A percentile compares a stretch with the other conserved stretches of the same genome.
phyloP scores from a whole-genome alignment of 768 basidiomycete species.

The Lactarius deliciosus region DNA sequence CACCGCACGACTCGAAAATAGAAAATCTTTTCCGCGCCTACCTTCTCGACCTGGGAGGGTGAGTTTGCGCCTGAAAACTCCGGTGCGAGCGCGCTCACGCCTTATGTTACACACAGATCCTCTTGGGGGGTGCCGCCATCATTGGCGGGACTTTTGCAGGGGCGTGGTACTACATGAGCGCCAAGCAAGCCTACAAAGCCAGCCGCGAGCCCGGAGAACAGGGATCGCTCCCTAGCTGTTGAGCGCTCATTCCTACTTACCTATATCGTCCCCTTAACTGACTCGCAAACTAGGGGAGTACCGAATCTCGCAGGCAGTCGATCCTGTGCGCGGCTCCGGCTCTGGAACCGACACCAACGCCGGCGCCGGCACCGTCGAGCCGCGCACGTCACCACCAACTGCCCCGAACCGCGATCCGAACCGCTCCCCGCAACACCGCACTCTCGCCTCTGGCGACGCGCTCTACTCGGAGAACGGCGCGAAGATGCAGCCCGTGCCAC shows the following conservation, averaged over 20 bases:
- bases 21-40: background rate
- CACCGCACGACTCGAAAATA: background rate
- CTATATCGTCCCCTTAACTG: background rate
- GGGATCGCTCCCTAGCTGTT: constrained; percentile 25
- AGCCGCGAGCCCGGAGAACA: constrained; percentile 22
- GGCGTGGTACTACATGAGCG: constrained; percentile 21
- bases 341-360: background rate
- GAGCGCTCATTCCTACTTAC: background rate
- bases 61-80: background rate
- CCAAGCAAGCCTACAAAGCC: constrained; percentile 22
- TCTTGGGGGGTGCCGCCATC: constrained; percentile 21
- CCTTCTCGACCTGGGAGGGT: constrained; percentile 15
- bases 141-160: constrained; percentile 17
- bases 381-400: background rate
- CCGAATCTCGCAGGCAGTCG: constrained; percentile 16
- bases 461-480: constrained; percentile 14
- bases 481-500: constrained; percentile 16
- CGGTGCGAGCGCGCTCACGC: background rate
- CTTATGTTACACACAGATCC: constrained; percentile 3
- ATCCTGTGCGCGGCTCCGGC: background rate
- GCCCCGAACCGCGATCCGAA: constrained; percentile 12
- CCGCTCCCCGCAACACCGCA: constrained; percentile 16
- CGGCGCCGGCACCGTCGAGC: background rate
- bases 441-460: constrained; percentile 3
- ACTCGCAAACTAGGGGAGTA: constrained; percentile 15